These are phyloP conservation scores for Metarhizium humberi DNA, from an alignment of 2,329 filamentous ascomycete species.

Conservation along the genomic window DNA sequence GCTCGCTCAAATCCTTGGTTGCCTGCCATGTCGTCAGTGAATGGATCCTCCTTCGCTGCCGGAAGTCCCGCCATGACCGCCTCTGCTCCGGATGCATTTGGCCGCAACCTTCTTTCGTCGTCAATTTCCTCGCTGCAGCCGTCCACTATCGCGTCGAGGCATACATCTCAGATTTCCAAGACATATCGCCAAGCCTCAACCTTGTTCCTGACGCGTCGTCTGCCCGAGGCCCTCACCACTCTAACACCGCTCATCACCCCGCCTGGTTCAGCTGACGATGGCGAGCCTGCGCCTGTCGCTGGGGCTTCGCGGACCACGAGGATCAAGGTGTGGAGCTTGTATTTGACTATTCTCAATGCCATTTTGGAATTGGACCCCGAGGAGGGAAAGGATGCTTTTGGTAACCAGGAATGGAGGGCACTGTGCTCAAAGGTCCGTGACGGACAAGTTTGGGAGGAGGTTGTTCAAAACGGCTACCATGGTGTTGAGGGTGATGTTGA, in stretches of 20 bases:
- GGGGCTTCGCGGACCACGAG: conserved; percentile 71
- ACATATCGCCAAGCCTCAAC: conserved; percentile 91
- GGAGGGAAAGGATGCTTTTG: conserved; percentile 84
- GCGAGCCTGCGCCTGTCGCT: conserved; percentile 63
- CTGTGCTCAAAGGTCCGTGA: conserved; percentile 79
- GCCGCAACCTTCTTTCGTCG: conserved; percentile 46
- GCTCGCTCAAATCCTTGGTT: neutral
- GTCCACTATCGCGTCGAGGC: conserved; percentile 50
- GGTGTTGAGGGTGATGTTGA: conserved; percentile 86
- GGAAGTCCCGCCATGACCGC: conserved; percentile 34
- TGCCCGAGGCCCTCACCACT: conserved; percentile 81
- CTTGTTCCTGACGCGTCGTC: conserved; percentile 84
- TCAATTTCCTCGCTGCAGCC: conserved; percentile 63
- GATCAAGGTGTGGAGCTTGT: conserved; percentile 96
- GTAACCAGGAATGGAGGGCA: conserved; percentile 72
- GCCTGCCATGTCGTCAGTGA: conserved; percentile 32
- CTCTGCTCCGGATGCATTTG: conserved; percentile 30
- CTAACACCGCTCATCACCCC: conserved; percentile 73
- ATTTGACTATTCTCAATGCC: conserved; percentile 85
- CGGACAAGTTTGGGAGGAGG: conserved; percentile 89
- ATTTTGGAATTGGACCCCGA: conserved; percentile 82
- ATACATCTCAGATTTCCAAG: conserved; percentile 71
- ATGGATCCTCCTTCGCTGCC: conserved; percentile 32
- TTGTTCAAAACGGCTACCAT: conserved; percentile 78
- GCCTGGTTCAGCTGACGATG: conserved; percentile 35